Conservation (phyloP, 129 eudicot species). For the Dittrichia graveolens region DNA sequence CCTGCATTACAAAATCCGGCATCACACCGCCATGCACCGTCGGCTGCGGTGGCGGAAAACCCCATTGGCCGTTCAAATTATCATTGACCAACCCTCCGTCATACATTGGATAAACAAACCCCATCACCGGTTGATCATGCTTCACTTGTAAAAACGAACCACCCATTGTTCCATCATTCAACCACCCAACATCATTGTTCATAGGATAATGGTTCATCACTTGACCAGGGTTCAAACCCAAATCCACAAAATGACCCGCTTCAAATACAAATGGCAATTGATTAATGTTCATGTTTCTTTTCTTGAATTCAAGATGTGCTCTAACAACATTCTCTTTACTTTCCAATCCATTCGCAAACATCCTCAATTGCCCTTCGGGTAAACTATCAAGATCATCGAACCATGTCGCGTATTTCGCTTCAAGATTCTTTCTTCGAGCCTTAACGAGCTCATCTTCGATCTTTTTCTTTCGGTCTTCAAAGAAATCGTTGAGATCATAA, state of each 20-base stretch:
- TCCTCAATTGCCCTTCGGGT: slow-evolving; percentile 32
- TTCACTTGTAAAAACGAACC: slow-evolving; percentile 11
- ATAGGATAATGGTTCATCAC: slow-evolving; percentile 27
- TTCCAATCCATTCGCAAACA: slow-evolving; percentile 31
- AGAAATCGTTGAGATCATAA: slow-evolving; percentile 42
- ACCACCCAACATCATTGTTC: slow-evolving; percentile 26
- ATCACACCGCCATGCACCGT: slow-evolving; percentile 18
- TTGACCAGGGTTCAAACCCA: slow-evolving; percentile 13
- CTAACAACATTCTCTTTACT: slow-evolving; percentile 29
- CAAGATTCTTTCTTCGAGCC: slow-evolving; percentile 44
- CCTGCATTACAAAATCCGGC: slow-evolving; percentile 24
- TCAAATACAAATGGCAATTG: slow-evolving; percentile 11
- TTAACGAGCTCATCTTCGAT: slow-evolving; percentile 55
- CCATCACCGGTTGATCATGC: slow-evolving; percentile 8
- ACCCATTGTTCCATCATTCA: neutral
- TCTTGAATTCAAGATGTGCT: slow-evolving; percentile 32
- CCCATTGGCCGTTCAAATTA: slow-evolving; percentile 22
- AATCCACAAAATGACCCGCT: neutral
- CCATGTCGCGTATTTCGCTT: slow-evolving; percentile 53
- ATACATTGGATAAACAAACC: slow-evolving; percentile 13
- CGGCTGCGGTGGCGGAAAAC: slow-evolving; percentile 26
- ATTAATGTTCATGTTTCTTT: slow-evolving; percentile 17
- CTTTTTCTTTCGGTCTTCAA: slow-evolving; percentile 47
- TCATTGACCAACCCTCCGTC: slow-evolving; percentile 31
- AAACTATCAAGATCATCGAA: slow-evolving; percentile 29